Evolutionary conservation across 108 stramenopile genomes (phyloP).

Genomic region (Pelagomonas calceolata): DNA sequence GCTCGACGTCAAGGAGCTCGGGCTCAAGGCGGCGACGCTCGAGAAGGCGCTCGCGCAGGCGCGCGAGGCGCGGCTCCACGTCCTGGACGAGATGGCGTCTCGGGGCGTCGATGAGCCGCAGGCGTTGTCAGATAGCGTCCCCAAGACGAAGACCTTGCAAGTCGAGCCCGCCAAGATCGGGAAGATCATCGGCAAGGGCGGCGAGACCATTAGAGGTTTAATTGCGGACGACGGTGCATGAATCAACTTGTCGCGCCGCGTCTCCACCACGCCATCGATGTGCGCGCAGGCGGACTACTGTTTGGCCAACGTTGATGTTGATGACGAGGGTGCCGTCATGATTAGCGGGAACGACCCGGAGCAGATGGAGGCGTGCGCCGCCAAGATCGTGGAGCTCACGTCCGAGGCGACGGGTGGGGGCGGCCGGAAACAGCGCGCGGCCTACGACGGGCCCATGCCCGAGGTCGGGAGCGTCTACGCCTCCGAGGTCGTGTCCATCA

Average conservation of each 20-base stretch:
- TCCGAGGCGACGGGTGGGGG: slow-evolving; percentile 25
- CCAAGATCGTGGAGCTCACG: slow-evolving; percentile 33
- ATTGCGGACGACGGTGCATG: no score
- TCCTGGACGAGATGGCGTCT: slow-evolving; percentile 60
- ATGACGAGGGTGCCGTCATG: slow-evolving; percentile 52
- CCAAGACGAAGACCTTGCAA: slow-evolving; percentile 44
- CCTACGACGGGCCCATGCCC: slow-evolving; percentile 58
- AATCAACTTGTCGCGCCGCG: no score
- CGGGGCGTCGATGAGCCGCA: slow-evolving; percentile 28
- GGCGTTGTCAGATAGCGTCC: slow-evolving; percentile 51
- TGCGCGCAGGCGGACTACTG: no score
- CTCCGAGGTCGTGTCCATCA: slow-evolving; percentile 62
- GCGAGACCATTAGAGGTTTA: slow-evolving; percentile 65
- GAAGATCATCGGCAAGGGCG: slow-evolving; percentile 72
- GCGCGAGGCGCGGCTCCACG: slow-evolving; percentile 53
- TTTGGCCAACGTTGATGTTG: slow-evolving; percentile 55
- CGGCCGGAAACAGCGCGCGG: slow-evolving; percentile 20
- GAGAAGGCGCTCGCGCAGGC: slow-evolving; percentile 68
- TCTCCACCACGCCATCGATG: no score
- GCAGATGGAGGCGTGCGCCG: slow-evolving; percentile 52
- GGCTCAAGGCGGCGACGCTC: slow-evolving; percentile 61
- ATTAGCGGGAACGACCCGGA: slow-evolving; percentile 45
- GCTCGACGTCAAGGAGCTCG: slow-evolving; percentile 73
- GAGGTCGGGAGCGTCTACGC: slow-evolving; percentile 57
- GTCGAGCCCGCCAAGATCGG: slow-evolving; percentile 56